These are phyloP conservation scores for Spergularia azorica DNA, from an alignment of 179 eudicot genomes.

Conservation along the genomic window DNA sequence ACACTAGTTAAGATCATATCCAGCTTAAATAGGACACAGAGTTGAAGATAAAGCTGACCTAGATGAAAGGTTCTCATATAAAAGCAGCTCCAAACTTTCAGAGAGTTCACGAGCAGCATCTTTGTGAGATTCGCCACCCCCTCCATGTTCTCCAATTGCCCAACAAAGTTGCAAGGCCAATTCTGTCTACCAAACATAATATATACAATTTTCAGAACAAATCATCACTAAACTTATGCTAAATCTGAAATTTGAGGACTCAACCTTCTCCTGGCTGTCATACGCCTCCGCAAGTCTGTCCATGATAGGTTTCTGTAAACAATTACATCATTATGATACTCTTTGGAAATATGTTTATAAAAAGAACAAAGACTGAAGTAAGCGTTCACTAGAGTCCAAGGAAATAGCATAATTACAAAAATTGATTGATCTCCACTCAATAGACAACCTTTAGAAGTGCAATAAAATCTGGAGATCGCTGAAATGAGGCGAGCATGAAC, in stretches of 20 bases:
- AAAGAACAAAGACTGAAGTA: neutral
- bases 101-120: slow-evolving; percentile 98
- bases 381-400: neutral
- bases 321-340: slow-evolving; percentile 23
- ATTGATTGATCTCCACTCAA: neutral
- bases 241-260: neutral
- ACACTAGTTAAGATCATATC: slow-evolving; percentile 1
- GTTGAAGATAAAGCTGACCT: slow-evolving; percentile 48
- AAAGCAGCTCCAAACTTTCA: slow-evolving; percentile 91
- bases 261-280: slow-evolving; percentile 90
- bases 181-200: slow-evolving; percentile 61
- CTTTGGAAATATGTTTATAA: neutral
- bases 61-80: slow-evolving; percentile 92
- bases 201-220: slow-evolving; percentile 1
- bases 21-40: neutral
- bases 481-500: slow-evolving; percentile 93
- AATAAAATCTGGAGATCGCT: slow-evolving; percentile 75
- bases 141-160: slow-evolving; percentile 99
- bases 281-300: slow-evolving; percentile 98
- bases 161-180: slow-evolving; percentile 93
- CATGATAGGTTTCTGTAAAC: slow-evolving; percentile 87
- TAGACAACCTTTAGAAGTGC: slow-evolving; percentile 83
- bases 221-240: neutral
- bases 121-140: slow-evolving; percentile 87
- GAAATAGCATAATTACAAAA: neutral